phyloP scores from a whole-genome alignment of 441 rosid genomes.

The Eruca vesicaria region DNA sequence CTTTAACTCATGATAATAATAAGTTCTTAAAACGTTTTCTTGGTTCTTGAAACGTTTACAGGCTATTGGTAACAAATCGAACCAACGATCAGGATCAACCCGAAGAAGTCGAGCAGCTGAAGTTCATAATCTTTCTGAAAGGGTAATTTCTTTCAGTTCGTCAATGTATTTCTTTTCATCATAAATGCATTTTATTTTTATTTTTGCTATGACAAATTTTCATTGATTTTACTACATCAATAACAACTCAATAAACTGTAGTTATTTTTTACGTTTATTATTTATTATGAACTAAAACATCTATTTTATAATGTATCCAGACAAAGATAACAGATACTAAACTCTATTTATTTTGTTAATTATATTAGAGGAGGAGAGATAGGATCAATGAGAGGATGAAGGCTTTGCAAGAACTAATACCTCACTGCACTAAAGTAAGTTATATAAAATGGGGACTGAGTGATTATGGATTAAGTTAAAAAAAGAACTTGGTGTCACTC shows the following conservation, averaged over 20 bases:
- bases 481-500: background rate
- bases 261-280: background rate
- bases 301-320: background rate
- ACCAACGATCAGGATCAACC: background rate
- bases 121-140: background rate
- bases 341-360: background rate
- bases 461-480: background rate
- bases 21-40: background rate
- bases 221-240: background rate
- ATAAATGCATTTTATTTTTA: too few species aligned
- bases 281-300: background rate
- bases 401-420: slow-evolving; percentile 72
- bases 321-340: background rate
- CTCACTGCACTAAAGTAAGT: slow-evolving; percentile 72
- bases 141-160: background rate
- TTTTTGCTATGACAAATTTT: background rate
- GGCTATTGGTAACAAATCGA: slow-evolving; percentile 42
- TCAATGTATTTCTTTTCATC: too few species aligned
- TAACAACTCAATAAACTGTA: background rate
- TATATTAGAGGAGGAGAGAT: slow-evolving; percentile 65
- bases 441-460: background rate
- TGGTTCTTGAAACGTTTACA: slow-evolving; percentile 24
- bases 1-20: background rate
- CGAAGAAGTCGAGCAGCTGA: background rate
- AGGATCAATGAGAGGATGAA: slow-evolving; percentile 76